Base-by-base conservation (phyloP, 2,329 filamentous ascomycete genomes). In the Camillea tinctor region DNA sequence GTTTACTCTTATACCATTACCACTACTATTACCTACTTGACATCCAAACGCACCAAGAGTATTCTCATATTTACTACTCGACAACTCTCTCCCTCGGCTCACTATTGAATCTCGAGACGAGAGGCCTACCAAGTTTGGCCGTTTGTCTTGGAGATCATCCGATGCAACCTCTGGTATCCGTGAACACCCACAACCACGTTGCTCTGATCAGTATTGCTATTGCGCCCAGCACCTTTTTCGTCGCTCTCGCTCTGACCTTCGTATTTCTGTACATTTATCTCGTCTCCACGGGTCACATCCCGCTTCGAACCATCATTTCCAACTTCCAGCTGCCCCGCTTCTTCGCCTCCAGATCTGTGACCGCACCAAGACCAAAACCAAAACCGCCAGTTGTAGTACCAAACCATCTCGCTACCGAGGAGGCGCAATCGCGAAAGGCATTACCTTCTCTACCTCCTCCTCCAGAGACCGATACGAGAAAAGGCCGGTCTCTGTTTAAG, bases 101-200 rank as follows among this genome's bases (percentile, higher is more conserved):
- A 60, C 52, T 58, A 44, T 44, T 44, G 36, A 44, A 44, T 17
- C 36, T 44, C 40, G 52, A 60, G 55, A 64, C 62, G 60, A 52
- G 60, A 57, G 49, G 44, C 58, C 24, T 54, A 20, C 56, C 26
- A 51, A 51, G 24, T 58, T 54, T 54, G 55, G 60, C 49, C 54
- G 60, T 58, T 65, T 62, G 66, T 61, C 62, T 60, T 60, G 59
- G 55, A 65, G 36, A 58, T 62, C 26, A 65, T 73, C 75, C 75
- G 71, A 86, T 86, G 84, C 81, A 80, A 77, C 84, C 84, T 60
- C 77, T 87, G 72, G 75, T 87, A 67, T 83, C 83, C 56, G 80
- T 87, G 66, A 84, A 86, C 75, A 87, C 84, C 74, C 82, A 85
- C 74, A 87, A 84, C 73, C 82, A 85, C 80, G 79, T 87, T 71